phyloP scores from a whole-genome alignment of 371 early-diverging fungal species.

The Circinella minor region DNA sequence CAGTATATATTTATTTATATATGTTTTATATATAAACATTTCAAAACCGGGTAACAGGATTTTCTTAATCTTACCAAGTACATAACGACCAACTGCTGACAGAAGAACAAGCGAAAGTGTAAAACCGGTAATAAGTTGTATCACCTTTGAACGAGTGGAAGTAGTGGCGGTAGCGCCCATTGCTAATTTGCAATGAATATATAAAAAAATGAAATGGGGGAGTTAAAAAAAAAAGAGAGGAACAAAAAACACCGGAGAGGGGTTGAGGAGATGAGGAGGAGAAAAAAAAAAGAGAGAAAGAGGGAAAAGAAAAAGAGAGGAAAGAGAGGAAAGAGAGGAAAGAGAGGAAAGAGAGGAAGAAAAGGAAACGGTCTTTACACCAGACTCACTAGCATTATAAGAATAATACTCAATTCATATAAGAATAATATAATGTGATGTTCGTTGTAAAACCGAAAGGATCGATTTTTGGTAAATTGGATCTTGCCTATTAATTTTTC shows the following conservation, averaged over 20 bases:
- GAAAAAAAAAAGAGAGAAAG: slow-evolving; percentile 2
- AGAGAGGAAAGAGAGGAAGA: too few species aligned
- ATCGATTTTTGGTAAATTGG: slow-evolving; percentile 5
- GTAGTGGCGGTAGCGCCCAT: slow-evolving; percentile 19
- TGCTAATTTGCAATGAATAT: background rate
- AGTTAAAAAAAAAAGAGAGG: too few species aligned
- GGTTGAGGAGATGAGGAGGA: slow-evolving; percentile 9
- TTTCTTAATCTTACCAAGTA: slow-evolving; percentile 12
- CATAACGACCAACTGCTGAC: slow-evolving; percentile 7
- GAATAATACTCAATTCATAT: too few species aligned
- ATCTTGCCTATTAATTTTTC: slow-evolving; percentile 1
- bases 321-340: too few species aligned
- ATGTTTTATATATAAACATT: too few species aligned
- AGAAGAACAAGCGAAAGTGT: slow-evolving; percentile 15
- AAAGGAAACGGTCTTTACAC: too few species aligned
- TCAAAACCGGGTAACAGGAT: background rate
- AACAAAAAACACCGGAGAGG: too few species aligned
- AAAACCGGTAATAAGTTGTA: slow-evolving; percentile 19
- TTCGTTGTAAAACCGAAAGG: background rate
- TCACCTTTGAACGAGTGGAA: slow-evolving; percentile 24
- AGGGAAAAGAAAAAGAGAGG: too few species aligned
- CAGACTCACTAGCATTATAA: too few species aligned
- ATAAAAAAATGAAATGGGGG: slow-evolving; percentile 3
- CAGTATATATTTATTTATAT: too few species aligned
- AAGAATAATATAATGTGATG: too few species aligned